phyloP scores from a whole-genome alignment of 352 stramenopile genomes.

The Globisporangium lucens region DNA sequence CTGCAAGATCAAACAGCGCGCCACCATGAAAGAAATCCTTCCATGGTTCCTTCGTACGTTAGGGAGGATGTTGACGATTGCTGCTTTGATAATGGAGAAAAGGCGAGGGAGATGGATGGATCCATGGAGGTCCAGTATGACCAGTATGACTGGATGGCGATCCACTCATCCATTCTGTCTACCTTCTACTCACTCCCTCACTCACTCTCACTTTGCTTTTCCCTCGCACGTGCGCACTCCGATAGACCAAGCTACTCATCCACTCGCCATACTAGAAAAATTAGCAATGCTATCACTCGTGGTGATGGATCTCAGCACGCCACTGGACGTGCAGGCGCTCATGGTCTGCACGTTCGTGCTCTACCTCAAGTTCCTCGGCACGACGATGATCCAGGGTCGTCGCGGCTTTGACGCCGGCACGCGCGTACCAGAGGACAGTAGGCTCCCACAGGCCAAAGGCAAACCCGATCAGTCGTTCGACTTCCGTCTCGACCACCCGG shows the following conservation, averaged over 20 bases:
- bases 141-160: no score
- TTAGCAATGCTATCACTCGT: neutral
- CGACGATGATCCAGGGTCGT: slow-evolving; percentile 44
- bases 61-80: neutral
- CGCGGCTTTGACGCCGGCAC: slow-evolving; percentile 47
- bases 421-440: slow-evolving; percentile 21
- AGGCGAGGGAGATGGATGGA: neutral
- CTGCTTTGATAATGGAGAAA: neutral
- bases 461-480: slow-evolving; percentile 16
- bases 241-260: neutral
- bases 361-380: slow-evolving; percentile 60
- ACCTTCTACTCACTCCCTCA: neutral
- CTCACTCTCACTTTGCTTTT: neutral
- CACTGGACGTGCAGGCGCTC: slow-evolving; percentile 9
- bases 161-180: neutral
- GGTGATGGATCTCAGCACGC: neutral
- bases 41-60: neutral
- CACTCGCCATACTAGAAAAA: neutral
- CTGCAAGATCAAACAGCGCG: neutral
- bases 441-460: slow-evolving; percentile 19
- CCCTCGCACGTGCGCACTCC: neutral
- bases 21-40: neutral
- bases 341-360: slow-evolving; percentile 31
- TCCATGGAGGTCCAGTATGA: no score
- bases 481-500: neutral